phyloP scores from a whole-genome alignment of 163 green algal genomes.

The Scenedesmus sp. region DNA sequence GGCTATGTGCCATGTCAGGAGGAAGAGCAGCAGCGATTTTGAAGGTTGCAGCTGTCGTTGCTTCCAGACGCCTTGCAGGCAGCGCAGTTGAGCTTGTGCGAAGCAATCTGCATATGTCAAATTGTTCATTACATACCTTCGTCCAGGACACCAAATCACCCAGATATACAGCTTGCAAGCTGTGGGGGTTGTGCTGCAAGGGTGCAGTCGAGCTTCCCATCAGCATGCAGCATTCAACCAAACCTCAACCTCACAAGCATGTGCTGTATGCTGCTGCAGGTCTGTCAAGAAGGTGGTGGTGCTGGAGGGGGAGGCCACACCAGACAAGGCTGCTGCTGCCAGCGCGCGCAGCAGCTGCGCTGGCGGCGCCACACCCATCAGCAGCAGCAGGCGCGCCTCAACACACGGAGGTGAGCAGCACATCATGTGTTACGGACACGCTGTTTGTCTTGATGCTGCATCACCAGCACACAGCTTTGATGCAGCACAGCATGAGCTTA shows the following conservation, averaged over 20 bases:
- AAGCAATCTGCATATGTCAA: too few species aligned
- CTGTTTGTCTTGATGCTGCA: neutral
- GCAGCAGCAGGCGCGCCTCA: neutral
- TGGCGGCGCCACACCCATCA: neutral
- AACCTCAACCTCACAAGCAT: too few species aligned
- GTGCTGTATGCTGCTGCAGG: neutral
- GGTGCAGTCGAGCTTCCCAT: too few species aligned
- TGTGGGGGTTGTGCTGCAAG: too few species aligned
- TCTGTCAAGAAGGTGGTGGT: conserved; percentile 24
- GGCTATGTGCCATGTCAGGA: neutral
- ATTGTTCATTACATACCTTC: neutral
- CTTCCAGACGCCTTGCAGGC: neutral
- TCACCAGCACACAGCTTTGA: neutral
- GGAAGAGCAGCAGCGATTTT: too few species aligned
- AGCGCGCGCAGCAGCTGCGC: conserved; percentile 10
- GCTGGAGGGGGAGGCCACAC: neutral
- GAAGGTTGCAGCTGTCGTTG: neutral
- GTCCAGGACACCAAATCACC: too few species aligned
- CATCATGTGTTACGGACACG: neutral
- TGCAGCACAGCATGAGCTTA: neutral
- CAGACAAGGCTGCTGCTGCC: neutral
- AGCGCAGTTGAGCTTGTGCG: neutral
- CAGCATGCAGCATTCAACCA: too few species aligned
- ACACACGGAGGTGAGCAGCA: neutral
- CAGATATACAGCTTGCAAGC: too few species aligned